Base-by-base conservation (phyloP, 352 stramenopile genomes). In the Phytophthora palmivora region DNA sequence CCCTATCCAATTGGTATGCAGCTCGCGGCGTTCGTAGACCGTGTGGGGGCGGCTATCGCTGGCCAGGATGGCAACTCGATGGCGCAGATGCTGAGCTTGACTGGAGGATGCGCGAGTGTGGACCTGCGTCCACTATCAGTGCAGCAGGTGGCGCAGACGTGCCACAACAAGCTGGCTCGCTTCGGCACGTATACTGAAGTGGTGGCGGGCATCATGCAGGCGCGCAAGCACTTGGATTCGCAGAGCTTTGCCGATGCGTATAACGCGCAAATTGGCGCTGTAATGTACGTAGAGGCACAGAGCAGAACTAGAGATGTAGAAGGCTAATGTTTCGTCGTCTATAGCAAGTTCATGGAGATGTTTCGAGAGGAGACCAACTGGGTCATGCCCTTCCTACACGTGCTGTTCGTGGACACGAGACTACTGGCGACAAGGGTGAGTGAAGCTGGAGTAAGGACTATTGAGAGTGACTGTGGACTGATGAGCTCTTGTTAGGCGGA, bases 341-440 rank as follows among this genome's bases (percentile, higher is more conserved):
- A 37, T 36, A 92, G 82, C 43, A 94, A 95, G 55, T 93, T 95
- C 38, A 93, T 95, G 80, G 85, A 93, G 67, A 69, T 95, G 33
- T 93, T 94, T 65, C 72, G 85, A 12, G 82, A 75, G 34, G 84
- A 94, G 70, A 92, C 82, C 43, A 94, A 92, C 67, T 95, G 87
- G 87, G 78, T 95, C 51, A 79, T 93, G 62, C 85, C 87, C 12
- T 84, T 94, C 52, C 70, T 95, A 36, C 85, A 95, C 53, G 84
- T 84, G 22, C 56, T 95, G 28, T 89, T 88, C 45, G 75, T 92
- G 48, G 87, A 95, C 58, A 92, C 85, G 42, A 79, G 87, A 8
- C 70, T 94, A 38, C 67, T 95, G 42, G 87, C 87, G 38, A 55
- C 76, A 0, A 74, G 72, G 49, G 83, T 87, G 52, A 63, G 73